These are phyloP conservation scores for Climacium dendroides DNA, from an alignment of 225 moss, liverwort and hornwort species.

Conservation along the genomic window DNA sequence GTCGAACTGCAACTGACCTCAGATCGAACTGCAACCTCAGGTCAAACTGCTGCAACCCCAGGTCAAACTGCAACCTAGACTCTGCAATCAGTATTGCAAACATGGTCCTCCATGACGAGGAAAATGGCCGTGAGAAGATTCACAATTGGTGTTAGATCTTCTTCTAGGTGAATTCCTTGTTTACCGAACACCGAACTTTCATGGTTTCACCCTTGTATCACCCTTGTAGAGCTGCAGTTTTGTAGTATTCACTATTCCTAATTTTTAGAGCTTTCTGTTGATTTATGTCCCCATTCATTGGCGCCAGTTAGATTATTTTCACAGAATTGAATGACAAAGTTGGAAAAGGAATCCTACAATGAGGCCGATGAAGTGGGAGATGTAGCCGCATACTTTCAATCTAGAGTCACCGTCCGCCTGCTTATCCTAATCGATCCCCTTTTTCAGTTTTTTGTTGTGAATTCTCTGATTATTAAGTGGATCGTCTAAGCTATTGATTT, in stretches of 20 bases:
- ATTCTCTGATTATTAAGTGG: neutral
- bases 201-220: neutral
- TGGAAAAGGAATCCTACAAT: neutral
- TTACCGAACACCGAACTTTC: too few species aligned
- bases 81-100: neutral
- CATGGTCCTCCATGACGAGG: neutral
- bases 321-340: neutral
- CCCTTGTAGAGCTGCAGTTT: neutral
- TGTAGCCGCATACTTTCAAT: neutral
- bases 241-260: neutral
- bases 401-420: neutral
- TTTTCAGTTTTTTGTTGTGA: too few species aligned
- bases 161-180: neutral
- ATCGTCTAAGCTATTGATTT: neutral
- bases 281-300: neutral
- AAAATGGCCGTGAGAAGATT: neutral
- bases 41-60: neutral
- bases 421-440: too few species aligned
- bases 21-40: neutral
- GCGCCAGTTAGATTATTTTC: rapidly evolving
- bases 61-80: neutral
- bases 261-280: neutral
- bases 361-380: neutral
- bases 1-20: neutral
- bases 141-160: neutral